These are phyloP conservation scores for Aureobasidium zeae DNA, from an alignment of 2,329 filamentous ascomycete species.

Conservation along the genomic window DNA sequence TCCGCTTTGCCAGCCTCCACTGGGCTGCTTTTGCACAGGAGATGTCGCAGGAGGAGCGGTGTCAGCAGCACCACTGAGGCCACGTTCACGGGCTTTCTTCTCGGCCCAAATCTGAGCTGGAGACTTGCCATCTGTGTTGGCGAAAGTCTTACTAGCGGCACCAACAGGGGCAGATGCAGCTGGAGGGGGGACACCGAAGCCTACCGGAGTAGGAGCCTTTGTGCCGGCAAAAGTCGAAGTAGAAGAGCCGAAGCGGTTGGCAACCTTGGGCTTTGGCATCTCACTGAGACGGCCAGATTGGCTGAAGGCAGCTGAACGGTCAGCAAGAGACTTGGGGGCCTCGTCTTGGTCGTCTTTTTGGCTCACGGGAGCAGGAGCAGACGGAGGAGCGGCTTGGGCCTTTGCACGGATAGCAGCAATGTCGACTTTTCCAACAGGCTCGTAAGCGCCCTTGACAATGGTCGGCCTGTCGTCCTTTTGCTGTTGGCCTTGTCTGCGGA, in stretches of 20 bases:
- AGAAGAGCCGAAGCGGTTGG: constrained; percentile 72
- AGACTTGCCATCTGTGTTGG: constrained; percentile 89
- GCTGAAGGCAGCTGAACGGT: constrained; percentile 65
- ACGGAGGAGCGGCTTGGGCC: constrained; percentile 51
- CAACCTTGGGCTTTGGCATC: constrained; percentile 88
- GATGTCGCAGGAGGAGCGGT: constrained; percentile 41
- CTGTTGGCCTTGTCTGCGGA: constrained; percentile 65
- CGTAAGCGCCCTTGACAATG: constrained; percentile 83
- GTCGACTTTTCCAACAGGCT: constrained; percentile 92
- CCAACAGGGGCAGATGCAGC: constrained; percentile 59
- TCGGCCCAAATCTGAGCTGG: constrained; percentile 96
- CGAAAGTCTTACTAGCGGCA: constrained; percentile 82
- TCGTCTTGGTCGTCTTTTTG: constrained; percentile 38
- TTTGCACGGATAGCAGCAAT: constrained; percentile 86
- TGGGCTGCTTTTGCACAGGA: constrained; percentile 58
- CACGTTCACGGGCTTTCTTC: constrained; percentile 78
- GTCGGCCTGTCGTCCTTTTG: constrained; percentile 66
- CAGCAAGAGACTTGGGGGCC: constrained; percentile 56
- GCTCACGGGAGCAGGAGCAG: constrained; percentile 33
- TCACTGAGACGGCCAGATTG: constrained; percentile 73
- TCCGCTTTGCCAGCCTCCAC: constrained; percentile 85
- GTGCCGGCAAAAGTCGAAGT: constrained; percentile 71
- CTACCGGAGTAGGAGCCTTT: constrained; percentile 72
- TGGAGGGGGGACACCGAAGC: constrained; percentile 53
- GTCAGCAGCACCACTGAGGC: constrained; percentile 43